Evolutionary conservation across 495 filamentous ascomycete species (phyloP).

Genomic region (Penicillium waksmanii): DNA sequence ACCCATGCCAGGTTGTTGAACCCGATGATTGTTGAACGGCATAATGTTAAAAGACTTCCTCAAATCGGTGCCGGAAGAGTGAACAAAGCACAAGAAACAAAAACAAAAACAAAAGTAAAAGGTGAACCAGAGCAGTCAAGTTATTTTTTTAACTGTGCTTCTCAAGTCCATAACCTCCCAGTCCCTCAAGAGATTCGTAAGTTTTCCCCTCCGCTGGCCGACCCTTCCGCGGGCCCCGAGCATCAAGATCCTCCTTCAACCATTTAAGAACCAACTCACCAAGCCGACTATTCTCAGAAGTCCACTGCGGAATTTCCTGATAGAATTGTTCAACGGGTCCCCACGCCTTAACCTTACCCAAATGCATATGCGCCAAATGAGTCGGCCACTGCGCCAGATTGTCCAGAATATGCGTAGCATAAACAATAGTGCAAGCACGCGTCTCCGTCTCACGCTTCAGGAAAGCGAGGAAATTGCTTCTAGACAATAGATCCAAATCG

Average conservation of each 20-base stretch:
- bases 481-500: conserved; percentile 84
- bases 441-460: conserved; percentile 83
- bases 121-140: conserved; percentile 3
- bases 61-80: neutral
- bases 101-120: conserved; percentile 12
- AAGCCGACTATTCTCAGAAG: conserved; percentile 68
- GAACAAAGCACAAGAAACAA: neutral
- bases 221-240: conserved; percentile 74
- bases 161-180: conserved; percentile 85
- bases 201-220: conserved; percentile 67
- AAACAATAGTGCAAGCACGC: conserved; percentile 87
- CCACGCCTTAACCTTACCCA: conserved; percentile 84
- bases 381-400: conserved; percentile 92
- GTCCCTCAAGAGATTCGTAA: conserved; percentile 65
- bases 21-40: conserved; percentile 39
- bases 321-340: conserved; percentile 66
- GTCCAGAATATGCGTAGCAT: conserved; percentile 96
- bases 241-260: conserved; percentile 80
- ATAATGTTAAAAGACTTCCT: conserved; percentile 20
- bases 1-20: conserved; percentile 37
- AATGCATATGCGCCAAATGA: conserved; percentile 91
- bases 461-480: conserved; percentile 84
- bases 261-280: conserved; percentile 86
- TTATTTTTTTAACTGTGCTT: conserved; percentile 44
- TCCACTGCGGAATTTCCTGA: conserved; percentile 42